Percentiles rank a stretch among this genome's conserved stretches.
Conservation (phyloP, 164 flowering plant species). For the Sedum album region DNA sequence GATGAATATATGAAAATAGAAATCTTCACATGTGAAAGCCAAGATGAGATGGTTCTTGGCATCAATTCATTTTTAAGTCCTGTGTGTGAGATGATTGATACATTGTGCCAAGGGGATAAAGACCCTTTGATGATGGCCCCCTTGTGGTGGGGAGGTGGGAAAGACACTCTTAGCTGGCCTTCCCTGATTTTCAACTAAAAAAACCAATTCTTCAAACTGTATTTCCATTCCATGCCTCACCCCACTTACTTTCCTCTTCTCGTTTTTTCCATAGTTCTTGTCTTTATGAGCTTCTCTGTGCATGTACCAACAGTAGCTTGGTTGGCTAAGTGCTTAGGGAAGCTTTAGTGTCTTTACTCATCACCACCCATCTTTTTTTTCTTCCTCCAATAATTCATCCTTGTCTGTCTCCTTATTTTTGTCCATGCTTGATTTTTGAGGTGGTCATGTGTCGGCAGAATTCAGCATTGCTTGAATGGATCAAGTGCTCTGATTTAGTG, state of each 20-base stretch:
- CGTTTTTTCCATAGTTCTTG: background rate
- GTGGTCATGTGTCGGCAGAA: background rate
- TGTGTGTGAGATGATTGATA: background rate
- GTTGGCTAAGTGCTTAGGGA: background rate
- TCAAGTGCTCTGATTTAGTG: background rate
- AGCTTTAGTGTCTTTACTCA: background rate
- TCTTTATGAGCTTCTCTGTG: background rate
- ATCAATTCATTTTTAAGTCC: background rate
- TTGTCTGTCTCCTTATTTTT: background rate
- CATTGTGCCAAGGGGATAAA: background rate
- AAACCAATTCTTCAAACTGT: background rate
- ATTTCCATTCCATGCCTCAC: background rate
- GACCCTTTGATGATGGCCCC: background rate
- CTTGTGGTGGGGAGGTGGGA: background rate
- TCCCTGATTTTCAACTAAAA: background rate
- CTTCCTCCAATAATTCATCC: background rate
- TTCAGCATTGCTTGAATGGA: background rate
- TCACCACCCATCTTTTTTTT: background rate
- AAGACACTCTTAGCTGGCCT: background rate
- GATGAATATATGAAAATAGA: background rate
- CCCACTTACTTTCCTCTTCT: background rate
- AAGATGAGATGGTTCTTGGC: no score
- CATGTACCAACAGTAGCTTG: background rate
- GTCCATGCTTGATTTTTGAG: background rate
- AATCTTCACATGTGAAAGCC: background rate